phyloP scores from a whole-genome alignment of 192 early-diverging fungal genomes.

The Backusella parvicylindrica region DNA sequence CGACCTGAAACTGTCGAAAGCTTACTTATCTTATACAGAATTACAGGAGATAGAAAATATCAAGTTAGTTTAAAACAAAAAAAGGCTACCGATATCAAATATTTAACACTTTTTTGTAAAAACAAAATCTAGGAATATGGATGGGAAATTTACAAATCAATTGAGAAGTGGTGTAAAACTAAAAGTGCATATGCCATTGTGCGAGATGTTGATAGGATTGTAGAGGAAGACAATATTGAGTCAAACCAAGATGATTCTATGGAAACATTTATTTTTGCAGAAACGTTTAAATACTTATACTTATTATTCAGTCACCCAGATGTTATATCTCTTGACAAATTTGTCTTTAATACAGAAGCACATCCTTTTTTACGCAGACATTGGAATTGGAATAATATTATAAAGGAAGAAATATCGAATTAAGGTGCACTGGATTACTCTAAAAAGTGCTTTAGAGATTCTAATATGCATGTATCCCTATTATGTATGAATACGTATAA shows the following conservation, averaged over 20 bases:
- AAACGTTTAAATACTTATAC: constrained; percentile 72
- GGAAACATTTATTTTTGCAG: constrained; percentile 60
- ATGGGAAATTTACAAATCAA: constrained; percentile 55
- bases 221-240: neutral
- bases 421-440: neutral
- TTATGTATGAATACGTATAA: neutral
- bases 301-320: constrained; percentile 57
- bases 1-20: constrained; percentile 66
- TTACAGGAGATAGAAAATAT: constrained; percentile 66
- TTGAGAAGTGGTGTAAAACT: constrained; percentile 51
- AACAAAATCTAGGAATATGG: constrained; percentile 44
- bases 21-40: constrained; percentile 65
- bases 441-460: neutral
- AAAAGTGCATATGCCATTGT: constrained; percentile 42
- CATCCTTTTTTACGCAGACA: constrained; percentile 64
- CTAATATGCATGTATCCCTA: neutral
- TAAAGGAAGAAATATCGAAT: neutral
- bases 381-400: constrained; percentile 12
- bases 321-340: constrained; percentile 51
- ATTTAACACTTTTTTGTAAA: neutral
- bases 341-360: constrained; percentile 71
- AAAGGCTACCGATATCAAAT: neutral
- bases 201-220: constrained; percentile 29
- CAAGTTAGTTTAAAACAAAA: constrained; percentile 29
- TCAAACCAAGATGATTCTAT: constrained; percentile 22